Base-by-base conservation (phyloP, 2,329 filamentous ascomycete species). In the Epichloe gansuensis region DNA sequence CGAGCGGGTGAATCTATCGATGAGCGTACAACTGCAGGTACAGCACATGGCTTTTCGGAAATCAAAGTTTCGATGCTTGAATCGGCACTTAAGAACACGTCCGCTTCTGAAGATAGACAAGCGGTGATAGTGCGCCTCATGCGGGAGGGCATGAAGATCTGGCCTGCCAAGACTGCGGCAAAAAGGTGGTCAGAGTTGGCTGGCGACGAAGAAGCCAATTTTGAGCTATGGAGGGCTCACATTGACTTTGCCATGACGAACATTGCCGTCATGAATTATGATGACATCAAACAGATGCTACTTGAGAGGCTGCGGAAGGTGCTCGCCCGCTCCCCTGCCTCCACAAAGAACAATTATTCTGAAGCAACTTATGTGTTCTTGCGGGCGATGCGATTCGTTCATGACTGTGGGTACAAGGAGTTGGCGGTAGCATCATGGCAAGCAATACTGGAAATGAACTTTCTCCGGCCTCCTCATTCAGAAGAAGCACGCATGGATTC, bases 381-480 rank as follows among this genome's bases (percentile, higher is more conserved):
- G 2, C 79, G 88, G 41, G 64, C 84, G n/a, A 91, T 87, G 0
- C 67, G 80, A 2, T 85, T 93, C 61, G 73, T 91, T 34, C 74
- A 81, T 44, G 84, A 95, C 61, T 74, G 85, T 45, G 91, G 91
- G 0, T 95, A 85, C 62, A 71, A 75, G 44, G 91, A 96, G 63
- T 71, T 87, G 34, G 84, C 88, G 1, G 71, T 87, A 3, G 88
- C 84, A 9, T 74, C 85, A 5, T 96, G 91, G 89, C 91, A 97
- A 68, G 86, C 81, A 5, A 60, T 86, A 1, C 67, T 96, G 0
- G 91, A 96, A 61, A 72, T 85, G 50, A 81, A 79, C 17, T 77
- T 89, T 54, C 81, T 80, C 46, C 72, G 73, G 7, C n/a, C 47
- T 4, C 41, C 62, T 5, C 51, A 60, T n/a, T 46, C 60, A 41